Percentiles rank a stretch among this genome's conserved stretches.
Evolutionary conservation across 306 rosid species (phyloP).

Genomic region (Datisca glomerata): DNA sequence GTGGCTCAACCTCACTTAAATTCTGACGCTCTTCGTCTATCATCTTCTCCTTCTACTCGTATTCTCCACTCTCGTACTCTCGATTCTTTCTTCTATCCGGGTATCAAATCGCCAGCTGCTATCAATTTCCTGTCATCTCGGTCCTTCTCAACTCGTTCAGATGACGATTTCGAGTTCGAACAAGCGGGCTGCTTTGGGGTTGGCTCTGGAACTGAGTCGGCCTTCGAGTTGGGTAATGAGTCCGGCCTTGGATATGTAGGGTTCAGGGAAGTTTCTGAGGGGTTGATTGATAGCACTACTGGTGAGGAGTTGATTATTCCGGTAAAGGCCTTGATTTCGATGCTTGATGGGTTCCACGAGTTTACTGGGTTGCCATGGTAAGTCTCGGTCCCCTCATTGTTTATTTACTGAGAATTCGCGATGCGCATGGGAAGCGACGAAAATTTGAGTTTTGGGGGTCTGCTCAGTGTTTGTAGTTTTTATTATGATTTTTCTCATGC

Average conservation of each 20-base stretch:
- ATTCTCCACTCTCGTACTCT: constrained; percentile 5
- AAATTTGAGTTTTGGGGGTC: background rate
- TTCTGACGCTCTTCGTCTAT: constrained; percentile 12
- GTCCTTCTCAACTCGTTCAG: constrained; percentile 32
- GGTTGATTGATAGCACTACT: constrained; percentile 3
- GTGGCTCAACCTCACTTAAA: constrained; percentile 15
- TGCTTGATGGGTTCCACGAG: constrained; percentile 63
- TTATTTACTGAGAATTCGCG: background rate
- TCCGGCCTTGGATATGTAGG: constrained; percentile 23
- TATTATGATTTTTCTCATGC: no score
- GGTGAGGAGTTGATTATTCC: constrained; percentile 32
- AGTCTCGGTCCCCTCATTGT: constrained; percentile 2
- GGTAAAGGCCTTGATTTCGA: constrained; percentile 31
- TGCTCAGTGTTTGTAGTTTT: background rate
- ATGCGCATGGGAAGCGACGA: no score
- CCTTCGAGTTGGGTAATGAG: constrained; percentile 10
- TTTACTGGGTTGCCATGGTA: constrained; percentile 82
- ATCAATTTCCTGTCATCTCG: constrained; percentile 32
- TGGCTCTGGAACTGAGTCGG: constrained; percentile 9
- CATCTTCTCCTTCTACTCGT: background rate
- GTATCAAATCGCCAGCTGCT: constrained; percentile 6
- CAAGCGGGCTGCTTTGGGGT: constrained; percentile 8
- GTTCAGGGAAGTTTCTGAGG: constrained; percentile 9
- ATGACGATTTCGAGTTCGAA: constrained; percentile 18
- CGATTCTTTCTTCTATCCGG: constrained; percentile 8